A percentile compares a stretch with the other conserved stretches of the same genome.
These are phyloP conservation scores for Emmonsia crescens DNA, from an alignment of 2,329 filamentous ascomycete genomes.

Conservation along the genomic window DNA sequence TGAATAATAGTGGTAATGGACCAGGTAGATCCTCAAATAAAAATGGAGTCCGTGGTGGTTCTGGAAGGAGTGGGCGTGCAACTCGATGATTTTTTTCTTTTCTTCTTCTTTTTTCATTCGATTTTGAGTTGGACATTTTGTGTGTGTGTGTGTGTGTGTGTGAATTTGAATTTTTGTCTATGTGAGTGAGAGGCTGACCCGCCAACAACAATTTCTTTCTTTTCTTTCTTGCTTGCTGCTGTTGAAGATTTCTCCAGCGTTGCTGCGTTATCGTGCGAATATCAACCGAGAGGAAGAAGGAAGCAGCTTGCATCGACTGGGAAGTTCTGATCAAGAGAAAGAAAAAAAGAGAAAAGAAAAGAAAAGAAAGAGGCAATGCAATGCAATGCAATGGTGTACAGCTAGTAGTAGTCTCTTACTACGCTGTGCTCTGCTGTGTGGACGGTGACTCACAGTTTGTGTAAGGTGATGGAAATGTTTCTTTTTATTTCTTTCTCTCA, in stretches of 20 bases:
- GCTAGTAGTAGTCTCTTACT: background rate
- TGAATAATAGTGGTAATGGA: conserved; percentile 19
- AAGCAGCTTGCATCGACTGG: background rate
- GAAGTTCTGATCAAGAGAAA: background rate
- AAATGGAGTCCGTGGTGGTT: background rate
- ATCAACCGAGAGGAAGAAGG: background rate
- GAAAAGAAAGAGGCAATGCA: background rate
- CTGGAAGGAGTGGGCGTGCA: background rate
- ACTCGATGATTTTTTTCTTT: background rate
- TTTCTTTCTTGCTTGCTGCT: background rate
- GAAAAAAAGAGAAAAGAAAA: background rate
- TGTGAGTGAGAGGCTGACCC: background rate
- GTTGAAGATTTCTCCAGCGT: background rate
- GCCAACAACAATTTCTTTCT: background rate
- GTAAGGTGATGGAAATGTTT: background rate
- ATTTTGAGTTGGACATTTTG: background rate
- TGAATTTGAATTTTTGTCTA: background rate
- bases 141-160: background rate
- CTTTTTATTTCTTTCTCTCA: background rate
- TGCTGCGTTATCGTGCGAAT: background rate
- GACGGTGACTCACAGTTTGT: background rate
- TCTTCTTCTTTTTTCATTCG: background rate
- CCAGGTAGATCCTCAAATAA: background rate
- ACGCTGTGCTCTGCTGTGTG: background rate
- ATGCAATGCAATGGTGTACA: too few species aligned